Evolutionary conservation across 2,329 filamentous ascomycete species (phyloP).

Genomic region (Magnaporthiopsis incrustans): DNA sequence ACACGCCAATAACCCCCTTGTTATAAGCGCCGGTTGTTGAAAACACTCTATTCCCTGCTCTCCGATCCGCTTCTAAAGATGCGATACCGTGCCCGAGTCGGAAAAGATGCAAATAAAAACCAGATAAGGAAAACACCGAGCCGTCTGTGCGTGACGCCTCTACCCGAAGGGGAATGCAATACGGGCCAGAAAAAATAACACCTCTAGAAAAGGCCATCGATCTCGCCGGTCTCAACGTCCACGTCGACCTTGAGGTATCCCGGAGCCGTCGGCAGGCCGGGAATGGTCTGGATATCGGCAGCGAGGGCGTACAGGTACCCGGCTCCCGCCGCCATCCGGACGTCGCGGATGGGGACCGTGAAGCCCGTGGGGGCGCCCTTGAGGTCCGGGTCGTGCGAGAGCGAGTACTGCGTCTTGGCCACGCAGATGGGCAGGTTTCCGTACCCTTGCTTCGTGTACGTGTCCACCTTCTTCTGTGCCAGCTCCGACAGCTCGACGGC

Average conservation of each 20-base stretch:
- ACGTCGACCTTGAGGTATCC: conserved; percentile 93
- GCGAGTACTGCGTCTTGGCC: conserved; percentile 96
- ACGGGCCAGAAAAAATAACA: not conserved
- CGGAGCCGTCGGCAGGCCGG: conserved; percentile 86
- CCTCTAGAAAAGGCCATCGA: conserved; percentile 76
- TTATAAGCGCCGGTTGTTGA: conserved; percentile 3
- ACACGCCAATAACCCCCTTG: not conserved
- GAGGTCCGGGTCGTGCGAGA: conserved; percentile 84
- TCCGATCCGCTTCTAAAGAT: not conserved
- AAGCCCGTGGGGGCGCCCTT: conserved; percentile 96
- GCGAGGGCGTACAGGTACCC: conserved; percentile 93
- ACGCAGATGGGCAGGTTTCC: conserved; percentile 91
- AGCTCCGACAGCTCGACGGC: conserved; percentile 89
- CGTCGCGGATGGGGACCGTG: conserved; percentile 88
- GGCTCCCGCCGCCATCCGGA: conserved; percentile 86
- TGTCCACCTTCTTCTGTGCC: conserved; percentile 93
- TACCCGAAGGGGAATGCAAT: not conserved
- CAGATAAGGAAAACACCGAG: not conserved
- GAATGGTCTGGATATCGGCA: conserved; percentile 97
- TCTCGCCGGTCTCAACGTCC: conserved; percentile 74
- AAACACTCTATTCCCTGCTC: not conserved
- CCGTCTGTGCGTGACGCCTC: not conserved
- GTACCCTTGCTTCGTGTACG: conserved; percentile 86
- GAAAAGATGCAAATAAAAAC: not conserved
- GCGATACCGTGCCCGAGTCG: not conserved